Evolutionary conservation across 2,329 filamentous ascomycete genomes (phyloP).

Genomic region (Hypoxylon sp.): DNA sequence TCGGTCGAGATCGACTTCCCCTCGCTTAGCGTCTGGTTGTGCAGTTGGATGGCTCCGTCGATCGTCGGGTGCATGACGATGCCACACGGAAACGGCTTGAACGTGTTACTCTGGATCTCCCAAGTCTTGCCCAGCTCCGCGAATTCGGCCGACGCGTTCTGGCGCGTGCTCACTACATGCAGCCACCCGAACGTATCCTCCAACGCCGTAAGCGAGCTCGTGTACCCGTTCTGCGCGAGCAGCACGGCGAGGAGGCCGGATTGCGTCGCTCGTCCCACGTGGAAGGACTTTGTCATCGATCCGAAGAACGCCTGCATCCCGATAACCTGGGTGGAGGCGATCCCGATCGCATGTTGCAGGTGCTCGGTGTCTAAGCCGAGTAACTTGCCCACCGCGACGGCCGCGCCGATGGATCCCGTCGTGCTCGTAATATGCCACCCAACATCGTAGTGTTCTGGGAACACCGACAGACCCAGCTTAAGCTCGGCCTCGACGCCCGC

Average conservation of each 20-base stretch:
- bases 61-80: constrained; percentile 71
- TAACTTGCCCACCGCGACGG: constrained; percentile 65
- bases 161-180: constrained; percentile 63
- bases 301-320: constrained; percentile 70
- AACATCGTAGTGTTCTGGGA: constrained; percentile 68
- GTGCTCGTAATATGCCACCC: constrained; percentile 71
- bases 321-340: constrained; percentile 67
- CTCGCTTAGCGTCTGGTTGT: constrained; percentile 55
- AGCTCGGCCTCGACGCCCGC: constrained; percentile 68
- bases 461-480: constrained; percentile 67
- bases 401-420: constrained; percentile 66
- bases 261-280: constrained; percentile 67
- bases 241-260: constrained; percentile 61
- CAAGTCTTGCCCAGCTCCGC: constrained; percentile 58
- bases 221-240: constrained; percentile 63
- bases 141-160: constrained; percentile 56
- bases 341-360: constrained; percentile 66
- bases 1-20: constrained; percentile 50
- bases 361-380: constrained; percentile 58
- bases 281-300: constrained; percentile 69
- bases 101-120: constrained; percentile 68
- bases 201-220: constrained; percentile 61
- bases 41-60: constrained; percentile 65
- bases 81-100: constrained; percentile 71
- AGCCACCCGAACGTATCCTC: constrained; percentile 69